These are phyloP conservation scores for Aspergillus sparsus DNA, from an alignment of 495 filamentous ascomycete genomes.

Conservation along the genomic window DNA sequence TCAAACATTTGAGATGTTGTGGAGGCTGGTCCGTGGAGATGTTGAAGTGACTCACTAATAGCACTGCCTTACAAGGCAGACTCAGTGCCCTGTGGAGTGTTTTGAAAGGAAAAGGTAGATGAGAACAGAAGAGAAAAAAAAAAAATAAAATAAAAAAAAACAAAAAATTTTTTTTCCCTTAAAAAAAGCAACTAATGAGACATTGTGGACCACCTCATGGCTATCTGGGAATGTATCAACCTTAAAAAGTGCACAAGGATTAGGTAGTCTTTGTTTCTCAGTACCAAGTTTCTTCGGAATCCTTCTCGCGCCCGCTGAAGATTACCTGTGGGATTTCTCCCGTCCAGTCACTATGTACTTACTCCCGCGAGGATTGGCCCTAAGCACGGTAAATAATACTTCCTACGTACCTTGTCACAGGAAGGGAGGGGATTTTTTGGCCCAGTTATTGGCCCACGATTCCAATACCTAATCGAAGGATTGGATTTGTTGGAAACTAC, in stretches of 20 bases:
- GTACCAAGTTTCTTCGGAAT: slow-evolving; percentile 6
- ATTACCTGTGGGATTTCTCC: slow-evolving; percentile 2
- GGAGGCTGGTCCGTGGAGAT: neutral
- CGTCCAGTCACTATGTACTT: neutral
- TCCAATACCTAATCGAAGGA: no score
- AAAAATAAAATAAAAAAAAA: no score
- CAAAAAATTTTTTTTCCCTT: no score
- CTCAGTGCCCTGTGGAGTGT: slow-evolving; percentile 3
- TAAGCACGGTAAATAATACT: no score
- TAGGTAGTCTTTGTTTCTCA: neutral
- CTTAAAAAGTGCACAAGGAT: slow-evolving; percentile 19
- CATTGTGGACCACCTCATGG: slow-evolving; percentile 17
- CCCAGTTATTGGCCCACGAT: no score
- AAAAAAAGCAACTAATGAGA: slow-evolving; percentile 4
- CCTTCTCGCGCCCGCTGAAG: slow-evolving; percentile 8
- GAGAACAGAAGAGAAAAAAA: no score
- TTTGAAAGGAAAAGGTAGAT: neutral
- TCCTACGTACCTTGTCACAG: no score
- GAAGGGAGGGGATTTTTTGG: no score
- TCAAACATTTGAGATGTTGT: neutral
- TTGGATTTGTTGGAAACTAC: no score
- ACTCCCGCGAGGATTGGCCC: no score
- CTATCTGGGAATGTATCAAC: slow-evolving; percentile 17
- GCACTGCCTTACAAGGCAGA: slow-evolving; percentile 17
- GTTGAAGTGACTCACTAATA: neutral